Evolutionary conservation across 1,284 basidiomycete genomes (phyloP).

Genomic region (Austroboletus niveus): DNA sequence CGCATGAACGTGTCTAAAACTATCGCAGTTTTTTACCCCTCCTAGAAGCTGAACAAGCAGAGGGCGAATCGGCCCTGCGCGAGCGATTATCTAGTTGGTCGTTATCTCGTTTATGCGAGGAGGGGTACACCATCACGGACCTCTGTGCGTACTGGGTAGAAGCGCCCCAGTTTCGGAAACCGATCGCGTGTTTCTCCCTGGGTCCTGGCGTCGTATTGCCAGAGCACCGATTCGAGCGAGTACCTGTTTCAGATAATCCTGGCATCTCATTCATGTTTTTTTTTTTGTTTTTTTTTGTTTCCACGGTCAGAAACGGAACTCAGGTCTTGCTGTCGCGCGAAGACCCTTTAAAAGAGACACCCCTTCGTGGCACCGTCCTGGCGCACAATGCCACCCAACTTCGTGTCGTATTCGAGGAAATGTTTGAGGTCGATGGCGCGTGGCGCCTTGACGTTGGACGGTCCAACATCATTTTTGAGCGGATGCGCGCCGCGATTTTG

Average conservation of each 20-base stretch:
- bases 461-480: conserved; percentile 64
- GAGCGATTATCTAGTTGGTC: conserved; percentile 68
- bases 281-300: not conserved
- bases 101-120: conserved; percentile 52
- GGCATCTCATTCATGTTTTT: conserved; percentile 1
- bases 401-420: conserved; percentile 54
- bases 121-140: conserved; percentile 69
- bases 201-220: conserved; percentile 59
- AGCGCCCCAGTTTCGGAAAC: conserved; percentile 56
- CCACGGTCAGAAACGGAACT: conserved; percentile 52
- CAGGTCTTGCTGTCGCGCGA: conserved; percentile 62
- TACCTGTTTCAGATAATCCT: conserved; percentile 8
- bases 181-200: conserved; percentile 57
- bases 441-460: conserved; percentile 79
- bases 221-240: conserved; percentile 63
- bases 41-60: conserved; percentile 60
- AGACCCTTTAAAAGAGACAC: conserved; percentile 55
- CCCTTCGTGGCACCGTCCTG: conserved; percentile 58
- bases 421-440: conserved; percentile 45
- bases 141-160: conserved; percentile 65
- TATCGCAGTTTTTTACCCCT: conserved; percentile 59
- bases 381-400: conserved; percentile 48
- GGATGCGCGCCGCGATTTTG: conserved; percentile 69
- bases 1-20: not conserved
- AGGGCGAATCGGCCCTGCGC: conserved; percentile 56